Evolutionary conservation across 495 filamentous ascomycete species (phyloP), one percentile per base, ranked within the genome.

Genomic region (Lasiosphaeria hispida): DNA sequence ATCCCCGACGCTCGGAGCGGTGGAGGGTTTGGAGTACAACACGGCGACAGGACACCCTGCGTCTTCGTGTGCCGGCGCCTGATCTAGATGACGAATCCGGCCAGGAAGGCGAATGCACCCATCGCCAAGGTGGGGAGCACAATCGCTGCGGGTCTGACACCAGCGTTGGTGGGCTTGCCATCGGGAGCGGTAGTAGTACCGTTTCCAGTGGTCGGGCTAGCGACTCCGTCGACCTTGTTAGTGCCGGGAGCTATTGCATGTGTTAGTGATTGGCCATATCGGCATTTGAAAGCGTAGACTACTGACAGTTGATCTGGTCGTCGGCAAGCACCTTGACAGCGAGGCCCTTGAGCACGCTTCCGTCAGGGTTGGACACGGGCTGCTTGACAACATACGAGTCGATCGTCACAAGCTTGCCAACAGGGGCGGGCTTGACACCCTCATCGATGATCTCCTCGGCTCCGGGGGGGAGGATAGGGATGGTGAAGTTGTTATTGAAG

Each of bases 401-500:
- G 66, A 76, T 71, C 34, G 71, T 57, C 58, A 78, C 66, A 49
- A 76, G 58, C 61, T 74, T 71, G 64, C 73, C 76, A 36, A 49
- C 59, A 48, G 75, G 72, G 55, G 65, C 64, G 45, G 72, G 71
- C 34, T 48, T 68, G 45, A 83, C 75, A 39, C 80, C 81, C 13
- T 81, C 78, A 40, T 85, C 72, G 63, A 89, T 86, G 53, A 81
- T 74, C 18, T 69, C 63, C 63, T 71, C 63, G 36, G 72, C 73
- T 48, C 67, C 70, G 5, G 77, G 72, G 34, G 80, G 78, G 17
- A 69, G 59, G 14, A 55, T 69, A 23, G 91, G 91, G 57, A 96
- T 73, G 53, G 83, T 85, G 78, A 93, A 96, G 74, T 86, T 85
- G 73, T 74, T 85, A 72, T 77, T 78, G 82, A 96, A 95, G 58